phyloP scores from a whole-genome alignment of 192 early-diverging fungal genomes.

The Jimgerdemannia flammicorona region DNA sequence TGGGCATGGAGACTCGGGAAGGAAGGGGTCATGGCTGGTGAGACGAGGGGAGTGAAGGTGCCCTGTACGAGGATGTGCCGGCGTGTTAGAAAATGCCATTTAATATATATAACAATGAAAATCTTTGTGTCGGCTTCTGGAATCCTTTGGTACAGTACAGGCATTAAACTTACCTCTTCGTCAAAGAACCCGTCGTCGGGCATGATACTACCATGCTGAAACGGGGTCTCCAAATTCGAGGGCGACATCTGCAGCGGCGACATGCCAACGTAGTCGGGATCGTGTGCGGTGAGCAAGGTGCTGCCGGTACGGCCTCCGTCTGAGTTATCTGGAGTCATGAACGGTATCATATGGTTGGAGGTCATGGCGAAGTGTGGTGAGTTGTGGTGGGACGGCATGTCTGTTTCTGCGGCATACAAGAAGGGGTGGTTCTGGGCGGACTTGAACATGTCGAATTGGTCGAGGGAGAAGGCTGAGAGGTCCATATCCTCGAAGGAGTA shows the following conservation, averaged over 20 bases:
- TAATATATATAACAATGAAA: not conserved
- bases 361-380: not conserved
- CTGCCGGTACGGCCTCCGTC: conserved; percentile 18
- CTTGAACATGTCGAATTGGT: not conserved
- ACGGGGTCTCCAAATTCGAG: not conserved
- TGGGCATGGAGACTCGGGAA: conserved; percentile 29
- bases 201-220: conserved; percentile 3
- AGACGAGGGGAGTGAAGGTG: conserved; percentile 63
- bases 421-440: not conserved
- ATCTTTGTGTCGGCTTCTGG: conserved; percentile 9
- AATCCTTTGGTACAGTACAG: too few species aligned
- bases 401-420: not conserved
- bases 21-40: conserved; percentile 65
- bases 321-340: conserved; percentile 20
- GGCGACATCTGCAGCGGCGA: conserved; percentile 29
- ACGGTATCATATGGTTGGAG: conserved; percentile 3
- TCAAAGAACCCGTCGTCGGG: conserved; percentile 10
- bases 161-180: conserved; percentile 7
- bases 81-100: not conserved
- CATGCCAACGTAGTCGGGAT: conserved; percentile 26
- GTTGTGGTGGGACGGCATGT: not conserved
- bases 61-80: conserved; percentile 13
- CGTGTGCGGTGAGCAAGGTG: conserved; percentile 14
- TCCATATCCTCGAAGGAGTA: not conserved
- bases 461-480: not conserved